Percentiles rank a stretch among this genome's conserved stretches.
These are phyloP conservation scores for Collybiopsis luxurians DNA, from an alignment of 768 basidiomycete genomes.

Conservation along the genomic window DNA sequence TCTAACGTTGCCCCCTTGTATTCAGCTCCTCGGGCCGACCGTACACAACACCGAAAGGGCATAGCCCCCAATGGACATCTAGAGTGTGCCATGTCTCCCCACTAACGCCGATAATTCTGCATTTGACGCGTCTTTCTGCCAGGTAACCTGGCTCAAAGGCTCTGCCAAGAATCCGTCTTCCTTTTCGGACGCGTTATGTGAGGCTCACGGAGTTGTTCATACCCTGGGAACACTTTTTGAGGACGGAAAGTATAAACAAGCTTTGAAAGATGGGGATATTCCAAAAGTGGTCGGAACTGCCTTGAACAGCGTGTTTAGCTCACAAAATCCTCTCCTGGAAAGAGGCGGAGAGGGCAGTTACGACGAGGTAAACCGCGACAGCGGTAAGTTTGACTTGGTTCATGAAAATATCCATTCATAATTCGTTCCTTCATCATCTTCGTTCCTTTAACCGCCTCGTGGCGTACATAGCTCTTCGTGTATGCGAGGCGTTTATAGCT, in stretches of 20 bases:
- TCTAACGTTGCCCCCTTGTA: not conserved
- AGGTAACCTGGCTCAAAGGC: constrained; percentile 89
- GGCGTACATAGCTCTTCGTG: constrained; percentile 53
- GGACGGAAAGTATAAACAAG: constrained; percentile 73
- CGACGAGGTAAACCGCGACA: constrained; percentile 82
- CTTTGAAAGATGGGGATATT: constrained; percentile 58
- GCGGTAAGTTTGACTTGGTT: constrained; percentile 55
- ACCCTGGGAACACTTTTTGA: constrained; percentile 91
- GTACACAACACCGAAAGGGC: constrained; percentile 86
- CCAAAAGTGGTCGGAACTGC: constrained; percentile 49
- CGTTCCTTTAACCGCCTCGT: constrained; percentile 3
- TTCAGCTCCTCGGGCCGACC: constrained; percentile 82
- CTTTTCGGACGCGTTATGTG: constrained; percentile 66
- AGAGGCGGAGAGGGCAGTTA: constrained; percentile 47
- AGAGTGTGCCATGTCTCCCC: constrained; percentile 44
- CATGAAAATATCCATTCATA: not conserved
- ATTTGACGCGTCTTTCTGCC: constrained; percentile 17
- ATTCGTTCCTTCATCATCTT: not conserved
- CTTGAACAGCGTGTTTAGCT: constrained; percentile 31
- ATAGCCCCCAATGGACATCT: constrained; percentile 81
- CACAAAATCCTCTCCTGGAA: constrained; percentile 63
- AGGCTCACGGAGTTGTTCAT: constrained; percentile 81
- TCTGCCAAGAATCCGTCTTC: constrained; percentile 77
- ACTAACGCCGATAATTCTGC: not conserved
- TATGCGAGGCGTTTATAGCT: constrained; percentile 73